A percentile compares a stretch with the other conserved stretches of the same genome.
phyloP scores from a whole-genome alignment of 1,284 basidiomycete genomes.

The Thelephora terrestris region DNA sequence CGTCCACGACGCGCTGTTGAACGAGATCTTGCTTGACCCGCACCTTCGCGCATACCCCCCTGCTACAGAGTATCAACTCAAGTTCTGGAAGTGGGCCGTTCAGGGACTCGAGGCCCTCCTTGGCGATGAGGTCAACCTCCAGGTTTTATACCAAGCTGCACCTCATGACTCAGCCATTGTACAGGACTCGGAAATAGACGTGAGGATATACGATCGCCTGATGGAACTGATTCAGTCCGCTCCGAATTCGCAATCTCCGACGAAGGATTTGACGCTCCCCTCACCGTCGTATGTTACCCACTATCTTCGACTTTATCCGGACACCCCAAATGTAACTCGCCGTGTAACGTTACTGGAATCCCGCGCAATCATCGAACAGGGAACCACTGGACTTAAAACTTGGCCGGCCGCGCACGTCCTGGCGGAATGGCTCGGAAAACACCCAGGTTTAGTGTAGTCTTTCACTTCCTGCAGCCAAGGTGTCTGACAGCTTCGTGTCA shows the following conservation, averaged over 20 bases:
- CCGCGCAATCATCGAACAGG: constrained; percentile 56
- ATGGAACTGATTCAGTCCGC: constrained; percentile 16
- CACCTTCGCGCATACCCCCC: constrained; percentile 52
- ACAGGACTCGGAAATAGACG: constrained; percentile 52
- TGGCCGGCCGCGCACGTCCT: constrained; percentile 67
- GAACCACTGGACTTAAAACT: constrained; percentile 68
- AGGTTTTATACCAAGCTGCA: background rate
- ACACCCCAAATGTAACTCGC: constrained; percentile 13
- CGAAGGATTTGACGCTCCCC: constrained; percentile 19
- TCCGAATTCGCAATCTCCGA: constrained; percentile 6
- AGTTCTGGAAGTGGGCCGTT: constrained; percentile 67
- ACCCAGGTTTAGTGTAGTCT: constrained; percentile 33
- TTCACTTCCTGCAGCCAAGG: background rate
- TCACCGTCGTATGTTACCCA: constrained; percentile 56
- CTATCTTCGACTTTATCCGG: constrained; percentile 35
- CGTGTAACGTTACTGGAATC: constrained; percentile 59
- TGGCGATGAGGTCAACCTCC: constrained; percentile 29
- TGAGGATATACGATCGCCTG: constrained; percentile 51
- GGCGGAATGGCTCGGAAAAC: constrained; percentile 46
- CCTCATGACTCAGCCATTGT: background rate
- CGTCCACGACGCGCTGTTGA: constrained; percentile 45
- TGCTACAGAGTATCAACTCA: constrained; percentile 44
- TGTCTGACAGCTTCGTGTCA: background rate
- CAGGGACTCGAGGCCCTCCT: constrained; percentile 36
- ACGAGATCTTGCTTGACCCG: constrained; percentile 35